A percentile compares a stretch with the other conserved stretches of the same genome.
These are phyloP conservation scores for Rhizopogon sp. DNA, from an alignment of 768 basidiomycete genomes.

Conservation along the genomic window DNA sequence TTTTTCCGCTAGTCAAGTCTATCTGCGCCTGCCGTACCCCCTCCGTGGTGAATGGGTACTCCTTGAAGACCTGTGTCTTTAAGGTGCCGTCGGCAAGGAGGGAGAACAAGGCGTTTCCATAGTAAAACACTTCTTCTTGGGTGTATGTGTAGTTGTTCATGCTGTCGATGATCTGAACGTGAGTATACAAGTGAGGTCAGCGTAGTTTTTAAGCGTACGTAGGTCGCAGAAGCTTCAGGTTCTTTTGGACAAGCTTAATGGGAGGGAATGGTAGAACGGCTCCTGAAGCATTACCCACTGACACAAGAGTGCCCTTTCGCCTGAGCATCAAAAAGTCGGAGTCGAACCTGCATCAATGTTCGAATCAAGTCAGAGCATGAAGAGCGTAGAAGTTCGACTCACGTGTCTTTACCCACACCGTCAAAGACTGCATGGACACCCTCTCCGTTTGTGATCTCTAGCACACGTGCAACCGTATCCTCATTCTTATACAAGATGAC, in stretches of 20 bases:
- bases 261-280: conserved; percentile 71
- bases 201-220: conserved; percentile 39
- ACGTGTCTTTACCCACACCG: conserved; percentile 97
- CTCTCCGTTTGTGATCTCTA: conserved; percentile 71
- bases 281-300: conserved; percentile 90
- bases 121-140: conserved; percentile 64
- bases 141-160: conserved; percentile 70
- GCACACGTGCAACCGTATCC: conserved; percentile 66
- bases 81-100: conserved; percentile 55
- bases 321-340: conserved; percentile 75
- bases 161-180: conserved; percentile 32
- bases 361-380: background rate
- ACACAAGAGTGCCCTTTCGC: conserved; percentile 87
- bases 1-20: conserved; percentile 73
- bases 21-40: conserved; percentile 72
- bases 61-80: conserved; percentile 64
- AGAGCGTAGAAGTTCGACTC: conserved; percentile 22
- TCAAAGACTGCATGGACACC: conserved; percentile 89
- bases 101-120: conserved; percentile 60
- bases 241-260: conserved; percentile 73
- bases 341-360: conserved; percentile 50
- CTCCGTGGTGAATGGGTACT: conserved; percentile 81
- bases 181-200: background rate
- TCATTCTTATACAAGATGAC: conserved; percentile 80
- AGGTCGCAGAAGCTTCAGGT: conserved; percentile 74